A percentile compares a stretch with the other conserved stretches of the same genome.
Evolutionary conservation across 352 stramenopile genomes (phyloP).

Genomic region (Blastocystis sp.): DNA sequence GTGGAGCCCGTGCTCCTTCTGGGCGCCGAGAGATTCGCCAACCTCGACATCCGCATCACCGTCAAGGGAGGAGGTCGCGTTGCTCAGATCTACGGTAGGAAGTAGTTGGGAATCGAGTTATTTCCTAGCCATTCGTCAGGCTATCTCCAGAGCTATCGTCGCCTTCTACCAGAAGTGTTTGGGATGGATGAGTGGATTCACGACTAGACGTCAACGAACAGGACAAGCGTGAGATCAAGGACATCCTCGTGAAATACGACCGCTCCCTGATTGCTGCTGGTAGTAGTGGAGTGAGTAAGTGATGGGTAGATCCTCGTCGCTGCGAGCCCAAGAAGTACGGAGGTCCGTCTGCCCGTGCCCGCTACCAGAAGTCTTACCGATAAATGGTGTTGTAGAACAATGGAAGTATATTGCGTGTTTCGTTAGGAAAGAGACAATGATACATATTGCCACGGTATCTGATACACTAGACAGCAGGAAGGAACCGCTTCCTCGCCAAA

Average conservation of each 20-base stretch:
- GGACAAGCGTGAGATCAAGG: slow-evolving; percentile 97
- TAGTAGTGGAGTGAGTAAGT: neutral
- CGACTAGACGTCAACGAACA: slow-evolving; percentile 87
- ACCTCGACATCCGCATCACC: neutral
- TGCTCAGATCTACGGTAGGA: neutral
- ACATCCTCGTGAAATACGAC: slow-evolving; percentile 93
- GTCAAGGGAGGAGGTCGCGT: neutral
- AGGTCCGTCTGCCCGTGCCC: slow-evolving; percentile 84
- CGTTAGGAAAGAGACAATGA: too few species aligned
- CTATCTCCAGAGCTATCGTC: slow-evolving; percentile 97
- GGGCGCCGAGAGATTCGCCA: neutral
- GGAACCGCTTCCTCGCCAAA: neutral
- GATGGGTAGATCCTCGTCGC: slow-evolving; percentile 85
- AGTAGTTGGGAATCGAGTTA: neutral
- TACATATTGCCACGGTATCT: neutral
- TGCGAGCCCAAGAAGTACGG: slow-evolving; percentile 99
- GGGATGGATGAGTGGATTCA: slow-evolving; percentile 56
- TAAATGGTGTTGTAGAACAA: neutral
- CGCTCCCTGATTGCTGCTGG: slow-evolving; percentile 79
- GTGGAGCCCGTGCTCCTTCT: too few species aligned
- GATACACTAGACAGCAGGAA: slow-evolving; percentile 34
- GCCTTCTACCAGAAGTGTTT: slow-evolving; percentile 99
- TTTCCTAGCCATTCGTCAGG: slow-evolving; percentile 80
- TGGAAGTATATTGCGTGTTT: neutral
- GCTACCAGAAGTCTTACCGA: slow-evolving; percentile 59